Conservation (phyloP, 2,329 filamentous ascomycete genomes). For the Mycocentrospora acerina region DNA sequence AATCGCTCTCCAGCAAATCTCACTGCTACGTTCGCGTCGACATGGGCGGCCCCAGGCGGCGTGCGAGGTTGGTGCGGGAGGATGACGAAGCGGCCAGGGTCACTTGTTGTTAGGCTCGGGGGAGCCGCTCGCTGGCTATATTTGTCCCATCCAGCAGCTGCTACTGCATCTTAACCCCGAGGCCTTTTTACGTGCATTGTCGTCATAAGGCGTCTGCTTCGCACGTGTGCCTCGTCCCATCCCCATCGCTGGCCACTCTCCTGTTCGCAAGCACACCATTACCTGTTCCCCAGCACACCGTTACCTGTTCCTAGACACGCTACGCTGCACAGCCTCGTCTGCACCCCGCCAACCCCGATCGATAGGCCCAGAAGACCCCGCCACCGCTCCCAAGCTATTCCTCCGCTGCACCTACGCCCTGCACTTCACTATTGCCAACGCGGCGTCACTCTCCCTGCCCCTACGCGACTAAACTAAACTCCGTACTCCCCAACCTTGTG, state of each 20-base stretch:
- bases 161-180: slow-evolving; percentile 2
- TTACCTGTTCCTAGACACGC: too few species aligned
- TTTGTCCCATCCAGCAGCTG: slow-evolving; percentile 11
- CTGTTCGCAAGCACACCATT: neutral
- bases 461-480: slow-evolving; percentile 3
- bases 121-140: slow-evolving; percentile 8
- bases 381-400: slow-evolving; percentile 11
- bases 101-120: neutral
- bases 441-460: slow-evolving; percentile 7
- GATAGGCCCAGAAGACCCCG: slow-evolving; percentile 21
- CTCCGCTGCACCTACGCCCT: slow-evolving; percentile 17
- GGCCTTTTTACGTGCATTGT: neutral
- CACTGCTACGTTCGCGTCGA: slow-evolving; percentile 4
- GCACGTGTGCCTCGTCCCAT: neutral
- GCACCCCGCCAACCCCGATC: slow-evolving; percentile 16
- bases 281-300: too few species aligned
- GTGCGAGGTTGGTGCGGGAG: neutral
- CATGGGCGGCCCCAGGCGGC: neutral
- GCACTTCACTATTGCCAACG: slow-evolving; percentile 17
- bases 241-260: neutral
- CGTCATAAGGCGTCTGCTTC: neutral
- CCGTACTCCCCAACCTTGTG: neutral
- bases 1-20: too few species aligned
- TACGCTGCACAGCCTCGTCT: slow-evolving; percentile 13
- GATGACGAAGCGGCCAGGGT: slow-evolving; percentile 1